A percentile compares a stretch with the other conserved stretches of the same genome.
These are phyloP conservation scores for Pyracantha coccinea DNA, from an alignment of 331 rosid species.

Conservation along the genomic window DNA sequence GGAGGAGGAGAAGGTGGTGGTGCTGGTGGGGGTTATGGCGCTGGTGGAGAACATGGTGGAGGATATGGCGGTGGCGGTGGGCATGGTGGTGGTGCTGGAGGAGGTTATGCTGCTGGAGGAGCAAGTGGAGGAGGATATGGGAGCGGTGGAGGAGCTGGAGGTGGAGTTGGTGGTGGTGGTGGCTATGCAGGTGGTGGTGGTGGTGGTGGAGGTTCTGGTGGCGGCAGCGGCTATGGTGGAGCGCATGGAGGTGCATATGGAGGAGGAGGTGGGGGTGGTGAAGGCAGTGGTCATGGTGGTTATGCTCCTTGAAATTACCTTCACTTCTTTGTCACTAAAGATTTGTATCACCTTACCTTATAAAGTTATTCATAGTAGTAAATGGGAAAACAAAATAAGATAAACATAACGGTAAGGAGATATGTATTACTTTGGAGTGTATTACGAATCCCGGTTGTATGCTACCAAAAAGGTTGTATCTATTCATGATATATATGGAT, in stretches of 20 bases:
- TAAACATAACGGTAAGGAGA: too few species aligned
- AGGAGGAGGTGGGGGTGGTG: constrained; percentile 11
- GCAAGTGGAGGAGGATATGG: constrained; percentile 11
- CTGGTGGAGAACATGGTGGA: constrained; percentile 8
- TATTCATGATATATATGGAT: too few species aligned
- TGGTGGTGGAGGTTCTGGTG: constrained; percentile 5
- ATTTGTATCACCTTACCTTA: too few species aligned
- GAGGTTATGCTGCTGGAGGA: constrained; percentile 9
- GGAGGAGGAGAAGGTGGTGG: constrained; percentile 18
- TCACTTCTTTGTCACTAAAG: too few species aligned
- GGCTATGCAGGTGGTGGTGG: not conserved
- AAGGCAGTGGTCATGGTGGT: constrained; percentile 13
- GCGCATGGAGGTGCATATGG: constrained; percentile 10
- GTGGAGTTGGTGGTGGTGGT: constrained; percentile 8
- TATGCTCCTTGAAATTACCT: constrained; percentile 12
- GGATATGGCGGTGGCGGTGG: constrained; percentile 10
- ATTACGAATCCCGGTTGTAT: too few species aligned
- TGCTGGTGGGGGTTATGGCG: constrained; percentile 9
- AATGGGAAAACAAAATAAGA: too few species aligned
- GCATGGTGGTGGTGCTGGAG: constrained; percentile 13
- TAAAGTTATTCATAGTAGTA: too few species aligned
- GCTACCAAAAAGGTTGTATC: too few species aligned
- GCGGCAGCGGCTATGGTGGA: not conserved
- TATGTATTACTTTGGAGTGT: too few species aligned
- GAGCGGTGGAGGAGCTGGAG: constrained; percentile 10